phyloP scores from a whole-genome alignment of 805 yeast genomes.

The Maudiozyma serrabonitensis region DNA sequence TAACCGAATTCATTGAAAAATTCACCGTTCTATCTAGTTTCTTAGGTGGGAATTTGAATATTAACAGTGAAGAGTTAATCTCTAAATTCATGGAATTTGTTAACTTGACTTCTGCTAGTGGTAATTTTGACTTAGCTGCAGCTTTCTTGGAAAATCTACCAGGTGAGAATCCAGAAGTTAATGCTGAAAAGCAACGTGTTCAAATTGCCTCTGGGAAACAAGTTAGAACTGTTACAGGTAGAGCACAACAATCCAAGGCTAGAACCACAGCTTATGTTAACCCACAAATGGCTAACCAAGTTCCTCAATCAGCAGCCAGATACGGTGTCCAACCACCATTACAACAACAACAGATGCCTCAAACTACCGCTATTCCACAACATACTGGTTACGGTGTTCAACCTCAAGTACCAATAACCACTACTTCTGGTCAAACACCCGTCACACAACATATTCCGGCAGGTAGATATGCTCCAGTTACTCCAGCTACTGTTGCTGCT shows the following conservation, averaged over 20 bases:
- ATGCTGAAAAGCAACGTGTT: slow-evolving; percentile 71
- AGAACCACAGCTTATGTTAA: not conserved
- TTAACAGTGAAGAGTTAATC: slow-evolving; percentile 28
- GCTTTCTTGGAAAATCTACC: slow-evolving; percentile 65
- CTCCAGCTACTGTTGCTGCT: slow-evolving; percentile 9
- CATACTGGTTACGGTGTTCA: not conserved
- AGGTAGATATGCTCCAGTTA: not conserved
- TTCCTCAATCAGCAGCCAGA: not conserved
- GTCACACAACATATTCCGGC: not conserved
- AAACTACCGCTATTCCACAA: not conserved
- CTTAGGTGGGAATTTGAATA: slow-evolving; percentile 13
- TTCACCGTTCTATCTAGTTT: slow-evolving; percentile 47
- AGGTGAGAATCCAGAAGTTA: slow-evolving; percentile 58
- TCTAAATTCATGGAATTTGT: slow-evolving; percentile 72
- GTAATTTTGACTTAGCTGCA: slow-evolving; percentile 74
- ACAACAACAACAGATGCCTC: not conserved
- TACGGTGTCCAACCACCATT: not conserved
- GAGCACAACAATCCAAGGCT: slow-evolving; percentile 1
- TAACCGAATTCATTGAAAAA: slow-evolving; percentile 76
- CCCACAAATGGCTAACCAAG: not conserved
- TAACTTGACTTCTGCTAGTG: slow-evolving; percentile 66
- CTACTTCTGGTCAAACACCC: not conserved
- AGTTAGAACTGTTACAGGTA: slow-evolving; percentile 2
- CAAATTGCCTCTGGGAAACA: slow-evolving; percentile 46
- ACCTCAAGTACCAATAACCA: not conserved